A percentile compares a stretch with the other conserved stretches of the same genome.
Evolutionary conservation across 2,329 filamentous ascomycete species (phyloP).

Genomic region (Neobulgaria alba): DNA sequence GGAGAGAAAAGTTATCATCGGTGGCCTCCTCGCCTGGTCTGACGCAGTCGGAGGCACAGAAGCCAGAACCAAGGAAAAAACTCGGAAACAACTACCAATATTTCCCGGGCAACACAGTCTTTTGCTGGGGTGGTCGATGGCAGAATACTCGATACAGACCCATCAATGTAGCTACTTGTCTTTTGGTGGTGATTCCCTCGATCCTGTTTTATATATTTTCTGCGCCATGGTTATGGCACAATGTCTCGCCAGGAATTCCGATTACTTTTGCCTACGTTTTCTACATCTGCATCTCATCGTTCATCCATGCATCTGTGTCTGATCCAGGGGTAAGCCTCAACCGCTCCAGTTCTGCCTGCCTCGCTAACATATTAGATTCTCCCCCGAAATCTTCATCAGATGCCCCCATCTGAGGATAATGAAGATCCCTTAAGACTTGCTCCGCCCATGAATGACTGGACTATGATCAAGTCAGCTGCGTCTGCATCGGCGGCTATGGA

Average conservation of each 20-base stretch:
- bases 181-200: conserved; percentile 70
- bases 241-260: conserved; percentile 80
- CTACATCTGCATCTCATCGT: conserved; percentile 85
- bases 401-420: conserved; percentile 65
- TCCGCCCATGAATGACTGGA: conserved; percentile 88
- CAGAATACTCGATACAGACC: conserved; percentile 84
- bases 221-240: conserved; percentile 74
- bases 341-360: background rate
- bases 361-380: conserved; percentile 56
- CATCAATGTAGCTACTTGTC: conserved; percentile 78
- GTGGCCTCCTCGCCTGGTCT: conserved; percentile 66
- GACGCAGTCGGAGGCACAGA: conserved; percentile 35
- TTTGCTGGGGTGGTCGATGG: conserved; percentile 75
- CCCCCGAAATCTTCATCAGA: conserved; percentile 82
- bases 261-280: conserved; percentile 88
- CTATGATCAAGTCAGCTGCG: conserved; percentile 74
- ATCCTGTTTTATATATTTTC: conserved; percentile 79
- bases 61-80: conserved; percentile 26
- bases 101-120: conserved; percentile 87
- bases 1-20: conserved; percentile 78
- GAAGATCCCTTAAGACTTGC: conserved; percentile 76
- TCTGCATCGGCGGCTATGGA: conserved; percentile 80
- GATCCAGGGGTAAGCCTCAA: conserved; percentile 72
- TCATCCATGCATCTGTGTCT: conserved; percentile 82
- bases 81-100: conserved; percentile 78